phyloP scores from a whole-genome alignment of 179 eudicot genomes.

The Camellia oleifera region DNA sequence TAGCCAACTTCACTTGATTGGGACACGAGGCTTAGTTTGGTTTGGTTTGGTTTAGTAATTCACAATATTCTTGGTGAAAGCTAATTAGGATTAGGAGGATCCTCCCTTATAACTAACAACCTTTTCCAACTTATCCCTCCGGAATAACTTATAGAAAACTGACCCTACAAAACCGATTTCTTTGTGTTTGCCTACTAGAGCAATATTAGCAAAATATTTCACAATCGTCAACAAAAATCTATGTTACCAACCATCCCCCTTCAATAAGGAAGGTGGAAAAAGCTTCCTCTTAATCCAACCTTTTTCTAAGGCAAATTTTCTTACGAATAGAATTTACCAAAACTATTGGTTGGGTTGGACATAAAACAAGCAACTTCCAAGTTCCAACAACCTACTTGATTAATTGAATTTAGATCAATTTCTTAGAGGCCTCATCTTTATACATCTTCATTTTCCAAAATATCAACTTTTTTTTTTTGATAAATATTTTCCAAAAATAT shows the following conservation, averaged over 20 bases:
- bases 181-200: too few species aligned
- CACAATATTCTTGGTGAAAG: background rate
- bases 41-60: too few species aligned
- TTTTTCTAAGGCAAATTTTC: background rate
- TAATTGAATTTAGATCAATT: background rate
- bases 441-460: background rate
- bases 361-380: background rate
- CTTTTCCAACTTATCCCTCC: background rate
- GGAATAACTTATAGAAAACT: background rate
- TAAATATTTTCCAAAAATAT: background rate
- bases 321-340: too few species aligned
- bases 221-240: background rate
- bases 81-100: background rate
- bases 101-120: background rate
- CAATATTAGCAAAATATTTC: background rate
- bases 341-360: background rate
- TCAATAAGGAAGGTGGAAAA: too few species aligned
- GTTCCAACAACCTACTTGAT: background rate
- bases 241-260: background rate
- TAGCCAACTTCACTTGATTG: too few species aligned
- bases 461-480: background rate
- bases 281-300: background rate
- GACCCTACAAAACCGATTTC: background rate
- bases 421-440: too few species aligned
- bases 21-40: too few species aligned